Percentiles rank a stretch among this genome's conserved stretches.
These are phyloP conservation scores for Leccinum subtestaceum DNA, from an alignment of 768 basidiomycete genomes.

Conservation along the genomic window DNA sequence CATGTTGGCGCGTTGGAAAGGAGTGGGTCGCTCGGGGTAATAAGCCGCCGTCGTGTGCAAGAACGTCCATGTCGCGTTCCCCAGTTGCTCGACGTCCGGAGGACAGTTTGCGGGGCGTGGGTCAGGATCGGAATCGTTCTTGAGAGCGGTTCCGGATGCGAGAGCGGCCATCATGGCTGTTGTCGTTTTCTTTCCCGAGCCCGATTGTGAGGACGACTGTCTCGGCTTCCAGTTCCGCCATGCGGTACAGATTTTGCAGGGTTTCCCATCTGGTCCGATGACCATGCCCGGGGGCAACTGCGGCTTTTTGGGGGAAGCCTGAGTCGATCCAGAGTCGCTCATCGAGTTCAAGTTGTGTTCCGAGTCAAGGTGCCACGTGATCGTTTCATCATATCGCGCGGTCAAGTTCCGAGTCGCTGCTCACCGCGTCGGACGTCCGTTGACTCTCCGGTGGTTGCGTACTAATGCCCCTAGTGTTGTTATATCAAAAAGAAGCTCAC, in stretches of 20 bases:
- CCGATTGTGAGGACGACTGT: slow-evolving; percentile 27
- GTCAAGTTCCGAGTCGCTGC: background rate
- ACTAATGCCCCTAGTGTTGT: background rate
- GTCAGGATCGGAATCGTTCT: slow-evolving; percentile 30
- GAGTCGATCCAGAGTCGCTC: slow-evolving; percentile 10
- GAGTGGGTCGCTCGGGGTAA: slow-evolving; percentile 81
- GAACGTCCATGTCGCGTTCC: slow-evolving; percentile 95
- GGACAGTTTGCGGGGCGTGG: slow-evolving; percentile 71
- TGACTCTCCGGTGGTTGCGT: background rate
- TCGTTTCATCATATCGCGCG: slow-evolving; percentile 2
- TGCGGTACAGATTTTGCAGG: slow-evolving; percentile 88
- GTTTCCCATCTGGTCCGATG: slow-evolving; percentile 90
- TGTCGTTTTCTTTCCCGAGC: slow-evolving; percentile 32
- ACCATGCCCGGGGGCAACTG: slow-evolving; percentile 79
- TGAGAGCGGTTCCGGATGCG: slow-evolving; percentile 29
- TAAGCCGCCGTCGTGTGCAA: slow-evolving; percentile 94
- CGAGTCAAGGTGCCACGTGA: slow-evolving; percentile 17
- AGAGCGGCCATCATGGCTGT: slow-evolving; percentile 35
- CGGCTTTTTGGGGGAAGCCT: slow-evolving; percentile 11
- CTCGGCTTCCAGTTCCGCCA: slow-evolving; percentile 67
- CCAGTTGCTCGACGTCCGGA: slow-evolving; percentile 85
- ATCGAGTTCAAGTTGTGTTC: slow-evolving; percentile 1
- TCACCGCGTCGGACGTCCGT: background rate
- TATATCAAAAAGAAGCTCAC: background rate
- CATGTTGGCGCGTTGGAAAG: slow-evolving; percentile 81